Evolutionary conservation across 257 asterid genomes (phyloP).

Genomic region (Primulina eburnea): DNA sequence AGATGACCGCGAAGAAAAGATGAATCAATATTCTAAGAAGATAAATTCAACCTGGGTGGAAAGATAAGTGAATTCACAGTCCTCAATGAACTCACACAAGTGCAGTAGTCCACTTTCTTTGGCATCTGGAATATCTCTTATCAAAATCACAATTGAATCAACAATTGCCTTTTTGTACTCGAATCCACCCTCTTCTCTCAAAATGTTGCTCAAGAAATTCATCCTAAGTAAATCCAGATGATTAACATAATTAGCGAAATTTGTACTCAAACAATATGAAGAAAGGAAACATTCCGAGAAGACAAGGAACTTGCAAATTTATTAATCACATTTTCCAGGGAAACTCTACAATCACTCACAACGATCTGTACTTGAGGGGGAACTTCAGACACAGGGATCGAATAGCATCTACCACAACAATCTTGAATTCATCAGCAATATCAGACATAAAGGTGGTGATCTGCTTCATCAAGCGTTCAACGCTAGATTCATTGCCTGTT

Average conservation of each 20-base stretch:
- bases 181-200: slow-evolving; percentile 98
- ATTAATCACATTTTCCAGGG: slow-evolving; percentile 14
- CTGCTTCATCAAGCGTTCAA: slow-evolving; percentile 93
- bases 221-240: slow-evolving; percentile 44
- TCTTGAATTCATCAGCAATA: slow-evolving; percentile 95
- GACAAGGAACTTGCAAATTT: slow-evolving; percentile 19
- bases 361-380: slow-evolving; percentile 88
- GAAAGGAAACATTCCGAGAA: slow-evolving; percentile 3
- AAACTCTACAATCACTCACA: slow-evolving; percentile 54
- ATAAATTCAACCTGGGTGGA: slow-evolving; percentile 76
- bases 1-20: slow-evolving; percentile 14
- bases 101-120: slow-evolving; percentile 92
- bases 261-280: background rate
- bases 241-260: slow-evolving; percentile 13
- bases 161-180: slow-evolving; percentile 95
- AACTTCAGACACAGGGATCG: slow-evolving; percentile 90
- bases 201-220: slow-evolving; percentile 89
- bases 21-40: slow-evolving; percentile 16
- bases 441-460: slow-evolving; percentile 94
- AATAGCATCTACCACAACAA: slow-evolving; percentile 95
- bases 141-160: slow-evolving; percentile 90
- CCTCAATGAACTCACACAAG: slow-evolving; percentile 94
- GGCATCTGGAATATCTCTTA: slow-evolving; percentile 94
- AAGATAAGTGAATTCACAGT: slow-evolving; percentile 95
- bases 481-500: slow-evolving; percentile 93